Base-by-base conservation (phyloP, 805 yeast species). In the Kazachstania viticola region DNA sequence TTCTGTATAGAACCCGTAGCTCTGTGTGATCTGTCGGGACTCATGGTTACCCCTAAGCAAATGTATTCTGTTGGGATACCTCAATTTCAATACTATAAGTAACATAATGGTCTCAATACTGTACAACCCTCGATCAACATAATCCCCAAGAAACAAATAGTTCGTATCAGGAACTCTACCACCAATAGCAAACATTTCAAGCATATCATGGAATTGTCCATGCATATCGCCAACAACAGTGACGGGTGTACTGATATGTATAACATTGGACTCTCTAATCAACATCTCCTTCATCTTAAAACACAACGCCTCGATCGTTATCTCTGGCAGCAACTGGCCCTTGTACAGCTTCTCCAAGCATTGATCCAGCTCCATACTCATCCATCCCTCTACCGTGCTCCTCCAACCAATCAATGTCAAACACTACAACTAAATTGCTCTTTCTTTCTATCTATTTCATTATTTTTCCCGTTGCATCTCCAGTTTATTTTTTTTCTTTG, bases 181-280 rank as follows among this genome's bases (percentile, higher is more conserved):
- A 1, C 96, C 97, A 24, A 88, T 91, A 37, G 78, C 74, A 59
- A 91, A 91, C 21, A 91, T 84, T 54, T 91, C 98, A 19, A 91
- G 57, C 33, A 91, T 62, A 54, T 91, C 98, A 53, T 87, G 93
- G 50, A 82, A 91, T 57, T 91, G 98, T 7, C 97, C 98, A 48
- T 91, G 98, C 28, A 91, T 88, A 51, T 91, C 98, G 2, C 98
- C 98, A 4, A 91, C 96, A 6, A 91, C 83, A 0, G 97, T 84
- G 9, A 91, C 83, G 1, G 98, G 98, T 2, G 93, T 72, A 22
- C 65, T 63, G 6, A 91, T 64, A 27, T 83, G 79, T 30, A 88
- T 83, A 23, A 91, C 93, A 50, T 91, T 91, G 38, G 94, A 79
- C 43, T 83, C 94, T 25, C 66, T 61, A 14, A 87, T 65, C 30